Percentiles rank a stretch among this genome's conserved stretches.
Conservation (phyloP, 495 filamentous ascomycete genomes). For the Hyaloscypha hepaticicola region DNA sequence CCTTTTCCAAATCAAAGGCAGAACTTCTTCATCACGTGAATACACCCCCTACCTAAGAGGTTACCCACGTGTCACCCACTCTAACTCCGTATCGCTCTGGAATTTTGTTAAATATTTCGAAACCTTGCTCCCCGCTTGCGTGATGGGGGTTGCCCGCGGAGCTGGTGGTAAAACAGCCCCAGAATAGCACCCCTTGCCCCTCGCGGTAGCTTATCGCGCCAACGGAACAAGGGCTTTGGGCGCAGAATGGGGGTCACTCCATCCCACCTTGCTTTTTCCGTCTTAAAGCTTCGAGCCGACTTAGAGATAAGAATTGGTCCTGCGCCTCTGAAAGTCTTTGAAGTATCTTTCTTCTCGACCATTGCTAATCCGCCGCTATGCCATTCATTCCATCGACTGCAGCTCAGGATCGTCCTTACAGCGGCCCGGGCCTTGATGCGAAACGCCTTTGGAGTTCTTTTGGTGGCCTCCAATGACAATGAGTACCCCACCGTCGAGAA, state of each 20-base stretch:
- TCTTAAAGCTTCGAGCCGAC: not conserved
- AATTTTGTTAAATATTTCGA: no score
- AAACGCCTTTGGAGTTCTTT: not conserved
- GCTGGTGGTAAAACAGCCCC: no score
- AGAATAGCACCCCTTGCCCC: no score
- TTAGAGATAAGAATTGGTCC: constrained; percentile 1
- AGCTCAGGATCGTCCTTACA: not conserved
- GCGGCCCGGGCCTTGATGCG: not conserved
- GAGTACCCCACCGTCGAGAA: not conserved
- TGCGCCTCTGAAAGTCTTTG: not conserved
- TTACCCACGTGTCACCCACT: no score
- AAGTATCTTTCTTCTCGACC: not conserved
- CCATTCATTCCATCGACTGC: not conserved
- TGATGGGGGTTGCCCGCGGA: no score
- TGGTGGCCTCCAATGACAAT: not conserved
- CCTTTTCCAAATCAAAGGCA: no score
- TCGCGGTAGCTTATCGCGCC: not conserved
- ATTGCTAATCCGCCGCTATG: not conserved
- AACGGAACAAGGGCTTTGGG: not conserved
- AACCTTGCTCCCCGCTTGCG: no score
- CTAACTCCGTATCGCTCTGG: no score
- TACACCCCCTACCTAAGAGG: no score
- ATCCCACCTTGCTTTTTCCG: not conserved
- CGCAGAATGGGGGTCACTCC: not conserved
- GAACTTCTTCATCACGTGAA: no score